Conservation (phyloP, 2,329 filamentous ascomycete species). For the Fusarium brevicatenulatum region DNA sequence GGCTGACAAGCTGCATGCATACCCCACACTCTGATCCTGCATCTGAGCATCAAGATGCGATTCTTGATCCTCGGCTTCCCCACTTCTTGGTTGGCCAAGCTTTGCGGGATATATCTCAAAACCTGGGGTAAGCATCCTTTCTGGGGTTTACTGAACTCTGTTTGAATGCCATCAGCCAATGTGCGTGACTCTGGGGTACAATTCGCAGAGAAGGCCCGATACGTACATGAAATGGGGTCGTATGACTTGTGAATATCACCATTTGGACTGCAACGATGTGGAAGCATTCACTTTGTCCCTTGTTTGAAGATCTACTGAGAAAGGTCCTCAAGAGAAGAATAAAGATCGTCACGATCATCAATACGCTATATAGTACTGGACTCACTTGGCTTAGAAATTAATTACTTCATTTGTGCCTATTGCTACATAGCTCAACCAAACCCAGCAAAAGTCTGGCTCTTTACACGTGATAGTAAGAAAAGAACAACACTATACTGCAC, state of each 20-base stretch:
- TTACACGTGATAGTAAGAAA: not conserved
- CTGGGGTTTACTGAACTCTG: not conserved
- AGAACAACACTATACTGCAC: fast-evolving
- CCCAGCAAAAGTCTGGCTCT: fast-evolving
- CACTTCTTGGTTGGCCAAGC: not conserved
- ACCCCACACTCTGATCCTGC: not conserved
- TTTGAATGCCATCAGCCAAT: not conserved
- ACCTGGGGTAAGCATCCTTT: not conserved
- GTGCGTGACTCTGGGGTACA: too few relatives aligned
- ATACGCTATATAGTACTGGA: fast-evolving
- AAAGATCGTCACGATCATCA: fast-evolving
- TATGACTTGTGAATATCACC: not conserved
- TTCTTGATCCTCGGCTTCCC: not conserved
- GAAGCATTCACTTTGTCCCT: not conserved
- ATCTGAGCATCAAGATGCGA: not conserved
- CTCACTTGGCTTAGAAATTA: fast-evolving
- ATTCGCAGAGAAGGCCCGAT: not conserved
- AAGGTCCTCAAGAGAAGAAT: too few relatives aligned
- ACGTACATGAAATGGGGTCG: not conserved
- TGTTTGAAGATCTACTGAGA: not conserved
- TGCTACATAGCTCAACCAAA: not conserved
- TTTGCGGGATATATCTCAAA: not conserved
- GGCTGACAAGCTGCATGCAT: not conserved
- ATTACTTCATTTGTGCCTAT: fast-evolving
- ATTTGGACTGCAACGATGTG: fast-evolving